phyloP scores from a whole-genome alignment of 495 filamentous ascomycete species.

The Daldinia bambusicola region DNA sequence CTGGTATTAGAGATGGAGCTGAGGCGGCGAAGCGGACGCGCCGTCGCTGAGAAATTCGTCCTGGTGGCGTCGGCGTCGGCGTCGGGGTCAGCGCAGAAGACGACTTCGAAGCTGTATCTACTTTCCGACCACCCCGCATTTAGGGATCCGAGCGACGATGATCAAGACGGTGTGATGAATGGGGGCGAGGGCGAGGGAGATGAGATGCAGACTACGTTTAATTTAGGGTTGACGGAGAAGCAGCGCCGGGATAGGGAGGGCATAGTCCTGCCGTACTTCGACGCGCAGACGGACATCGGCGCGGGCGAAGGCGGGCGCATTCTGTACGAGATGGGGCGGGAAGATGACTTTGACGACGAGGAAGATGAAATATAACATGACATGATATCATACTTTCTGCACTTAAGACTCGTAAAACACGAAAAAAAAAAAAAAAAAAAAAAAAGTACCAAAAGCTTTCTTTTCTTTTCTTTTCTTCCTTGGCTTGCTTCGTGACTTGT shows the following conservation, averaged over 20 bases:
- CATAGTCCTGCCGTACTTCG: constrained; percentile 92
- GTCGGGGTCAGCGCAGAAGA: not conserved
- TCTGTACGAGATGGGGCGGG: constrained; percentile 93
- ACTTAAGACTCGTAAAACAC: not conserved
- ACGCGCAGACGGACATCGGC: constrained; percentile 83
- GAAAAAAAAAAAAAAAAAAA: too few relatives aligned
- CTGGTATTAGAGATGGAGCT: constrained; percentile 88
- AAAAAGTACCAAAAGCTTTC: not conserved
- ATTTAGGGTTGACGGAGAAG: constrained; percentile 86
- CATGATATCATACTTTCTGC: not conserved
- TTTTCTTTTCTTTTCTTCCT: constrained; percentile 4
- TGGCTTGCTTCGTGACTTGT: constrained; percentile 38
- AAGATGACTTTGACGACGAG: constrained; percentile 99
- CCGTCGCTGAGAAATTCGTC: constrained; percentile 80
- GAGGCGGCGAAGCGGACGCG: constrained; percentile 79
- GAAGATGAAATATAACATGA: constrained; percentile 91
- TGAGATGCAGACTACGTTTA: constrained; percentile 75
- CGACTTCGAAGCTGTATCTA: constrained; percentile 66
- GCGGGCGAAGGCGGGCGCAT: constrained; percentile 89
- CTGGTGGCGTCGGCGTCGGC: constrained; percentile 58
- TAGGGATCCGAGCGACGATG: constrained; percentile 55
- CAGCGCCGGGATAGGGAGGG: constrained; percentile 86
- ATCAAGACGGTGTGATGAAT: constrained; percentile 41
- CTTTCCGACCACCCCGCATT: constrained; percentile 83
- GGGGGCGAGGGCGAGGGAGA: constrained; percentile 54